phyloP scores from a whole-genome alignment of 73 alveolate species.

The Tetrahymena elliotti region DNA sequence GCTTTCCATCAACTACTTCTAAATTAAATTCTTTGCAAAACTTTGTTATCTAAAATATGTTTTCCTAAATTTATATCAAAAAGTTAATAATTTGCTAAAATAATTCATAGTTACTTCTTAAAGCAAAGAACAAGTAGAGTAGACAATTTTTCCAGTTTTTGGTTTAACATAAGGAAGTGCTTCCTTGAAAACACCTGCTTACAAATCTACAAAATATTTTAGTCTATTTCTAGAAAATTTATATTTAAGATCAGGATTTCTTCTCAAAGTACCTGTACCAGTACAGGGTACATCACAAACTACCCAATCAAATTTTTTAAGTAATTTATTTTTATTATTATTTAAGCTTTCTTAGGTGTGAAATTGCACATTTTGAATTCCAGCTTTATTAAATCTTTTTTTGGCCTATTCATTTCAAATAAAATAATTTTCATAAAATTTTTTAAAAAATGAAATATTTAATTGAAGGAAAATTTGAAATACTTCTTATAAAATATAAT shows the following conservation, averaged over 20 bases:
- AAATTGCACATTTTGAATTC: conserved; percentile 44
- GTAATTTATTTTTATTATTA: conserved; percentile 14
- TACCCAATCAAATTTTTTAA: conserved; percentile 69
- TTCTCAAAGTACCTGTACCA: conserved; percentile 69
- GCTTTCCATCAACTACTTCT: conserved; percentile 52
- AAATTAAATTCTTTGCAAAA: conserved; percentile 59
- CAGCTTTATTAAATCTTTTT: conserved; percentile 63
- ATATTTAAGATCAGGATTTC: conserved; percentile 79
- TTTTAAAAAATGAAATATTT: background rate
- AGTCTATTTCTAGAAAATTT: conserved; percentile 51
- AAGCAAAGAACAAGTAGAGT: conserved; percentile 56
- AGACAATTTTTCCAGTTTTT: conserved; percentile 56
- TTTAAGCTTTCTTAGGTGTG: conserved; percentile 43
- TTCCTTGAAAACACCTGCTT: conserved; percentile 52
- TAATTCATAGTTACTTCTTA: background rate
- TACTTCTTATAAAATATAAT: conserved; percentile 19
- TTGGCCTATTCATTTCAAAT: conserved; percentile 44
- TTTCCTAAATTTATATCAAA: conserved; percentile 51
- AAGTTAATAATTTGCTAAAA: background rate
- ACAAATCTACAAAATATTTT: conserved; percentile 38
- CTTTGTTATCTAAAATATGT: conserved; percentile 42
- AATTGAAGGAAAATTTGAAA: no score
- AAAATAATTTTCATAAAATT: conserved; percentile 35
- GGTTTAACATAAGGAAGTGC: conserved; percentile 45
- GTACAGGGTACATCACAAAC: conserved; percentile 77